Conservation (phyloP, 441 rosid species). For the Metrosideros polymorpha region DNA sequence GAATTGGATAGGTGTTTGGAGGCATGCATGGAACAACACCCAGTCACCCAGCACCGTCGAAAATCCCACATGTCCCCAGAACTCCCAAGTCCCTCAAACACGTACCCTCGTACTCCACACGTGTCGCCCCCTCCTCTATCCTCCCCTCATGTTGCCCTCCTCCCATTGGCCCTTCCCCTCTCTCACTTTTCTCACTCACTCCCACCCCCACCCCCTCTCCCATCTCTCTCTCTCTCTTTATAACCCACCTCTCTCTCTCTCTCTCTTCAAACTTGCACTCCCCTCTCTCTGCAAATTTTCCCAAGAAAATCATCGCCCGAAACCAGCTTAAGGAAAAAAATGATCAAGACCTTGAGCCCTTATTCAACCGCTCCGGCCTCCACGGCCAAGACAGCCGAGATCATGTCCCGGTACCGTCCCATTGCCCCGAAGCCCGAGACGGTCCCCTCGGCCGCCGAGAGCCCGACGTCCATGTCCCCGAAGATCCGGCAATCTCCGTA, state of each 20-base stretch:
- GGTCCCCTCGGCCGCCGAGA: slow-evolving; percentile 4
- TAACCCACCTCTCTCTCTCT: not conserved
- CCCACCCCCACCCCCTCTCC: not conserved
- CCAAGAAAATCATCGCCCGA: not conserved
- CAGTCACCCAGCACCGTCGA: not conserved
- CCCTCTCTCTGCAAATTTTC: not conserved
- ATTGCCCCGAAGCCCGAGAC: slow-evolving; percentile 80
- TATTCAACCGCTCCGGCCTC: slow-evolving; percentile 17
- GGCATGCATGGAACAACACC: slow-evolving; percentile 31
- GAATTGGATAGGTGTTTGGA: slow-evolving; percentile 10
- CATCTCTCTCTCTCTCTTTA: not conserved
- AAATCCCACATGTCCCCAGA: slow-evolving; percentile 46
- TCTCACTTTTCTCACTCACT: not conserved
- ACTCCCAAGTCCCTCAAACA: slow-evolving; percentile 29
- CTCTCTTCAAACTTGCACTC: not conserved
- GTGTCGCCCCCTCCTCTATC: slow-evolving; percentile 34
- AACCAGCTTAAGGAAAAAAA: slow-evolving; percentile 8
- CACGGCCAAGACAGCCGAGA: slow-evolving; percentile 80
- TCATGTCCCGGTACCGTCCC: slow-evolving; percentile 85
- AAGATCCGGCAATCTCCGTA: slow-evolving; percentile 71
- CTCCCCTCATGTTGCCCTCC: slow-evolving; percentile 43
- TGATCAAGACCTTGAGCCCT: slow-evolving; percentile 71
- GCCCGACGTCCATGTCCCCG: slow-evolving; percentile 42
- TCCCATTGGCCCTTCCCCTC: slow-evolving; percentile 31
- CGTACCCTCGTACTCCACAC: slow-evolving; percentile 60